These are phyloP conservation scores for Macrophomina tecta DNA, from an alignment of 2,329 filamentous ascomycete species.

Conservation along the genomic window DNA sequence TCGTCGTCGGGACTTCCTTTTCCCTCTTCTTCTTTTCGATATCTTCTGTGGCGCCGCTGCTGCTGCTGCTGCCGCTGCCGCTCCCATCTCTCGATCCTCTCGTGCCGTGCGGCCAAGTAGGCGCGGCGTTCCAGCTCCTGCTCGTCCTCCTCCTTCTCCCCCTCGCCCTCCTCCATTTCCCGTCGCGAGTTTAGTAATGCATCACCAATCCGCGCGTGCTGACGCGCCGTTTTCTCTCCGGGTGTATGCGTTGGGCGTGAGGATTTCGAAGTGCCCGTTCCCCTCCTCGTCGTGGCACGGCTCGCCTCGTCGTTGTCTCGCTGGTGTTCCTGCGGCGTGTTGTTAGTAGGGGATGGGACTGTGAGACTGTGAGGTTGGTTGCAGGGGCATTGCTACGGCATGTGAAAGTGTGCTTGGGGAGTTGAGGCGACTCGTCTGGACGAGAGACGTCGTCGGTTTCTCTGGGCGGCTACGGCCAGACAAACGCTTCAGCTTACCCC, in stretches of 20 bases:
- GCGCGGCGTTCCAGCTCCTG: neutral
- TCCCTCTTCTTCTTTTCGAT: no score
- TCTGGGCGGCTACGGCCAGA: no score
- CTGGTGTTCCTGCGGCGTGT: neutral
- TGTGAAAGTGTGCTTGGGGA: no score
- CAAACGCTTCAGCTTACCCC: no score
- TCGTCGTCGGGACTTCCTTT: no score
- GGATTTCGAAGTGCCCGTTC: neutral
- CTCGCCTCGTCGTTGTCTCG: neutral
- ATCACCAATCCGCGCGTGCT: neutral
- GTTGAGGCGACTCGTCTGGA: neutral
- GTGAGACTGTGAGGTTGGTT: no score
- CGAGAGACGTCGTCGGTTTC: no score
- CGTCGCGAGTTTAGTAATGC: neutral
- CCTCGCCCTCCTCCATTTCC: neutral
- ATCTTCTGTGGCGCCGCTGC: no score
- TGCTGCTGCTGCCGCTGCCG: neutral
- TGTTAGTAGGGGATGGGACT: no score
- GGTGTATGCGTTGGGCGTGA: neutral
- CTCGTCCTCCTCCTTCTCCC: no score
- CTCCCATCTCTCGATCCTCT: constrained; percentile 11
- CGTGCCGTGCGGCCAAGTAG: constrained; percentile 3
- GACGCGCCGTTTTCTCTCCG: neutral
- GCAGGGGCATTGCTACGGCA: no score
- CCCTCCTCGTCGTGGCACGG: neutral